Percentiles rank a stretch among this genome's conserved stretches.
These are phyloP conservation scores for Phlebiopsis flavidoalba DNA, from an alignment of 768 basidiomycete species.

Conservation along the genomic window DNA sequence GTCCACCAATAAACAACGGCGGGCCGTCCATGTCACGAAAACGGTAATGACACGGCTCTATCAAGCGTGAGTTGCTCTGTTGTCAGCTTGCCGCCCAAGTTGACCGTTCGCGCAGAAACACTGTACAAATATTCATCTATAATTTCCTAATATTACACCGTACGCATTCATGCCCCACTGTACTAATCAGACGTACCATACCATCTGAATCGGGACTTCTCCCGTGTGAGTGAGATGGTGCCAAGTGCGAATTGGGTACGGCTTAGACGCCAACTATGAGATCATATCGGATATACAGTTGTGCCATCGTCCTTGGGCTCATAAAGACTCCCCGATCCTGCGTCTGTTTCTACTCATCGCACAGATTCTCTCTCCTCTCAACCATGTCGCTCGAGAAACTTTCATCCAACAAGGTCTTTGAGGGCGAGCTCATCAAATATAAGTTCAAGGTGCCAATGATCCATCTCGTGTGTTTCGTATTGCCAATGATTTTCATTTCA, in stretches of 20 bases:
- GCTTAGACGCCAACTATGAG: background rate
- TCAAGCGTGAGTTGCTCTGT: background rate
- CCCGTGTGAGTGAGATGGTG: background rate
- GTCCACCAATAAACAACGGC: background rate
- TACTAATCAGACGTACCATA: background rate
- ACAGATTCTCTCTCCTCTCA: background rate
- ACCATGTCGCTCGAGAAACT: slow-evolving; percentile 53
- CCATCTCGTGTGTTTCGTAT: background rate
- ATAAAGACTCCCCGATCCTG: background rate
- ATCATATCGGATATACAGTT: background rate
- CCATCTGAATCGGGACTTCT: background rate
- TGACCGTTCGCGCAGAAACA: background rate
- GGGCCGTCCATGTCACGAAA: background rate
- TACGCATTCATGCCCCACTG: background rate
- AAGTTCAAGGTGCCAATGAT: slow-evolving; percentile 58
- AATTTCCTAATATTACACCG: background rate
- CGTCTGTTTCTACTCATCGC: background rate
- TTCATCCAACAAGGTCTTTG: slow-evolving; percentile 74
- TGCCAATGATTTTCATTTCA: slow-evolving; percentile 23
- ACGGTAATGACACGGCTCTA: background rate
- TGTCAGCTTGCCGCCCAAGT: background rate
- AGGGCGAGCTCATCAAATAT: slow-evolving; percentile 81
- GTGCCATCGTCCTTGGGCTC: background rate
- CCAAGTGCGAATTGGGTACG: no score
- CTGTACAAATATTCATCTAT: background rate